Evolutionary conservation across 169 alveolate species (phyloP), one percentile per base, ranked within the genome.

Genomic region (Cryptosporidium canis): DNA sequence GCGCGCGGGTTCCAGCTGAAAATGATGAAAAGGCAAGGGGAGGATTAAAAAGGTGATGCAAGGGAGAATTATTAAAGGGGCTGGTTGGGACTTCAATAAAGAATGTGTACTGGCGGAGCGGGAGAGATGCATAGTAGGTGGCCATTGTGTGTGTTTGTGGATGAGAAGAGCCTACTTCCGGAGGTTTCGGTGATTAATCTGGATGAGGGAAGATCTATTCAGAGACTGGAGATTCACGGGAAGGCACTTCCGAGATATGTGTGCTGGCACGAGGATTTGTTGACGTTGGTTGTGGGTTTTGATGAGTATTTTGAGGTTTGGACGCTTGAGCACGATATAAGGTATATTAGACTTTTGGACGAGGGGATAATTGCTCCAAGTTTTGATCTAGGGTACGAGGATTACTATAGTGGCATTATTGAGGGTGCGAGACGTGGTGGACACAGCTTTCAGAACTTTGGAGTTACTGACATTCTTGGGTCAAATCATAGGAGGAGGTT

Each of bases 241-340:
- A 31, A 51, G 5, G 39, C 1, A 21, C n/a, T 21, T 4, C 43
- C 31, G 45, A 29, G 35, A 3, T 39, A 44, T 18, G 11, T 77
- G n/a, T 77, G 68, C 41, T 77, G 87, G 87, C 87, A 77, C 31
- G 72, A 55, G 9, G 87, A 77, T 4, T 58, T 61, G 16, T 43
- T 58, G 7, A 35, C 43, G 14, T 53, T 77, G 16, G 65, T 56
- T 24, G 24, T 77, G n/a, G 68, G 87, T 39, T 77, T 55, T 63
- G 63, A 77, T n/a, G 16, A 77, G 27, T 9, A 14, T 16, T 27
- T 77, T 41, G 87, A 77, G 9, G 55, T 77, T 55, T 77, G 87
- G 87, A 41, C 48, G 2, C 47, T 37, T 16, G 72, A 61, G 16
- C 21, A 58, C 29, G 87, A 77, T 44, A 14, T 41, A 9, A 63